Evolutionary conservation across 2,329 filamentous ascomycete species (phyloP), one percentile per base, ranked within the genome.

Genomic region (Ilyonectria robusta): DNA sequence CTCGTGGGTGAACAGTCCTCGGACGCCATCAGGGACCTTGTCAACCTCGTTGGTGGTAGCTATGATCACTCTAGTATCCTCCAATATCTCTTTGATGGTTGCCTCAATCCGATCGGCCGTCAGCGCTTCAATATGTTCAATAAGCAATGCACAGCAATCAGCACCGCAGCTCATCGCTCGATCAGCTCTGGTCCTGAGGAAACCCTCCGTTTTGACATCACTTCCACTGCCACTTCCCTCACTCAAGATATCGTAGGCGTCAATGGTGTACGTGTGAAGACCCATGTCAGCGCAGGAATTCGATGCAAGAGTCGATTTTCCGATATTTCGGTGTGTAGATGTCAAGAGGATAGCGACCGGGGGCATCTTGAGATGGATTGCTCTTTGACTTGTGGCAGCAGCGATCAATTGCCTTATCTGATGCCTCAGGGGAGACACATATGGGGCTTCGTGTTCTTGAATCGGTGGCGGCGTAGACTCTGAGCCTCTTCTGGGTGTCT

Each of bases 41-140:
- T 98, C 96, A 0, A 98, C 91, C 72, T 98, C 95, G 7, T 94
- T 97, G 0, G 95, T 98, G 0, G 96, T 99, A 1, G 96, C 95
- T 73, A 99, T 91, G 26, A 99, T 83, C 2, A 98, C 93, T 61
- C 96, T 87, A 3, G 91, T 90, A 53, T 93, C 91, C n/a, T 89
- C 86, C 23, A 98, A 82, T 3, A 98, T 91, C 68, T 97, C 93
- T 77, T 94, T 93, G 77, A 99, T 86, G 0, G 94, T 93, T 4
- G 92, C 88, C 19, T 94, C 90, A 85, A 98, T 98, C 42, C 95
- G 89, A 78, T 98, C 96, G 0, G 95, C 94, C 1, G 93, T 97
- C 70, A 99, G 83, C 1, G 95, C 93, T 73, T 99, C 96, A 46
- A 98, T 89, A 75, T 99, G 96, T 66, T 91, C 91, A 72, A 99